These are phyloP conservation scores for Chaetothyriales sp. DNA, from an alignment of 2,329 filamentous ascomycete species.

Conservation along the genomic window DNA sequence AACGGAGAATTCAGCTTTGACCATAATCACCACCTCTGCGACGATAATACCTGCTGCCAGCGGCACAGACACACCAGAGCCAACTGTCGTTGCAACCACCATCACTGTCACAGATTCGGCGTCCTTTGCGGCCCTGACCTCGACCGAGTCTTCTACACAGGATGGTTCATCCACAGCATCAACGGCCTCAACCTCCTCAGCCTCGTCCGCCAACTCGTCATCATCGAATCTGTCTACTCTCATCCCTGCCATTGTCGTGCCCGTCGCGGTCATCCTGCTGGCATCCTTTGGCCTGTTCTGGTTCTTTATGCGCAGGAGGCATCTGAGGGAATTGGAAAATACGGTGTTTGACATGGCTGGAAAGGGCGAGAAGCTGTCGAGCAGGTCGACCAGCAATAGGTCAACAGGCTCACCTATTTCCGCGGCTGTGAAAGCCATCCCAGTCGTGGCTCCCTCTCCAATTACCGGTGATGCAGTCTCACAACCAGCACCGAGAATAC, in stretches of 20 bases:
- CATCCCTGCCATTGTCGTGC: conserved; percentile 16
- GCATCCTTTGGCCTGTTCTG: conserved; percentile 15
- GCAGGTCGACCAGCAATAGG: conserved; percentile 13
- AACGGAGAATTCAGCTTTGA: not conserved
- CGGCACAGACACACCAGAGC: conserved; percentile 6
- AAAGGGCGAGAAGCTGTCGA: conserved; percentile 15
- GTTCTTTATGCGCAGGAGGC: conserved; percentile 16
- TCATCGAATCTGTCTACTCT: conserved; percentile 14
- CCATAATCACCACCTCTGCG: conserved; percentile 6
- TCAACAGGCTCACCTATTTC: conserved; percentile 7
- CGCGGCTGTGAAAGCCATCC: conserved; percentile 4
- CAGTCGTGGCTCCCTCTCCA: conserved; percentile 5
- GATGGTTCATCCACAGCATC: conserved; percentile 26
- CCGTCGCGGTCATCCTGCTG: conserved; percentile 11
- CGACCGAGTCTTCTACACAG: conserved; percentile 17
- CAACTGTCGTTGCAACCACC: conserved; percentile 4
- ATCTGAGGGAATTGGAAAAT: conserved; percentile 11
- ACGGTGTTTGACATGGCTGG: conserved; percentile 17
- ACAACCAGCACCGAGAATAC: conserved; percentile 7
- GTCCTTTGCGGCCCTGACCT: not conserved
- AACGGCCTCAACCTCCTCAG: conserved; percentile 25
- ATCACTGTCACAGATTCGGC: conserved; percentile 8
- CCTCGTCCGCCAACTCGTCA: conserved; percentile 22
- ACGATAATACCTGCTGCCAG: conserved; percentile 10
- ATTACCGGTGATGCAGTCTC: conserved; percentile 6